Conservation (phyloP, 2,329 filamentous ascomycete species). For the Tympanopsis confertula region DNA sequence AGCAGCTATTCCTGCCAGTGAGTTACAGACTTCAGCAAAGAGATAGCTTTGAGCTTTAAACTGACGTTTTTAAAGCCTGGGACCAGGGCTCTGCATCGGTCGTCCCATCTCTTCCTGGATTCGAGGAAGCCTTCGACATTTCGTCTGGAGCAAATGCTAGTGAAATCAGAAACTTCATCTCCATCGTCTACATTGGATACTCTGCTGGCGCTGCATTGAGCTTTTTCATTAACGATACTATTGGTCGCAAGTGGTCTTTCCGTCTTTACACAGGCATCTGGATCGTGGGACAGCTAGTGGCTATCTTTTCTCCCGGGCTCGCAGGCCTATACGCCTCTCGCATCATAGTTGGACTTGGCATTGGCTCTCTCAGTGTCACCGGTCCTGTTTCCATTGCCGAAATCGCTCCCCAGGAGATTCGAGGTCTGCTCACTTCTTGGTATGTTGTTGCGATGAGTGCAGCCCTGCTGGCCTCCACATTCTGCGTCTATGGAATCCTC, state of each 20-base stretch:
- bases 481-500: neutral
- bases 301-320: slow-evolving; percentile 10
- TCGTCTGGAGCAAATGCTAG: slow-evolving; percentile 12
- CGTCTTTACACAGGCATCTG: slow-evolving; percentile 22
- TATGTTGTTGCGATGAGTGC: neutral
- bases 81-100: slow-evolving; percentile 18
- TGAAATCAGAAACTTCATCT: slow-evolving; percentile 20
- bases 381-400: neutral
- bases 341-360: neutral
- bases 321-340: neutral
- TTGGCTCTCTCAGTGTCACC: neutral
- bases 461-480: neutral
- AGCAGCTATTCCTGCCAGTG: neutral
- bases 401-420: neutral
- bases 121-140: slow-evolving; percentile 19
- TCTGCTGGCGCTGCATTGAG: slow-evolving; percentile 15
- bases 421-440: neutral
- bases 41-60: neutral
- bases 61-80: slow-evolving; percentile 13
- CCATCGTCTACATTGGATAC: slow-evolving; percentile 18
- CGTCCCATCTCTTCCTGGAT: slow-evolving; percentile 18
- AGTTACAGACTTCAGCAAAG: neutral
- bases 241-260: slow-evolving; percentile 25
- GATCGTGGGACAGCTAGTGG: slow-evolving; percentile 19
- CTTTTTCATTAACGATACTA: slow-evolving; percentile 23